Conservation (phyloP, 176 grass and related monocot species). For the Stipa capillata region DNA sequence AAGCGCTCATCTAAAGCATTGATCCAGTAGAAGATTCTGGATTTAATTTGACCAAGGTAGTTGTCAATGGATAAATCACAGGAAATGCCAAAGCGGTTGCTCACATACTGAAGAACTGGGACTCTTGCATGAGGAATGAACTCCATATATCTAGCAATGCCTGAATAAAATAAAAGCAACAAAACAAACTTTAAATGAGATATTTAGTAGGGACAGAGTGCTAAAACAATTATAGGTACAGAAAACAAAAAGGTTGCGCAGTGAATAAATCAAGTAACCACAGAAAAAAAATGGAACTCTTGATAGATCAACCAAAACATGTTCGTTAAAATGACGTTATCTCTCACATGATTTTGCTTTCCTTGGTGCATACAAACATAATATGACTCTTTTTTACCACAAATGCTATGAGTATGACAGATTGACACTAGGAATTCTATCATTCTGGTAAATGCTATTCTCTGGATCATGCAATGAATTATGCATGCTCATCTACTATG, state of each 20-base stretch:
- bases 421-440: not conserved
- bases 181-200: constrained; percentile 5
- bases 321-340: not conserved
- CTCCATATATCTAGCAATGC: constrained; percentile 40
- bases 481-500: not conserved
- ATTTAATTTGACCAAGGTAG: constrained; percentile 67
- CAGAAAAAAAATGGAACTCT: not conserved
- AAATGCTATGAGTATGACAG: not conserved
- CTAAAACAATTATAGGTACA: not conserved
- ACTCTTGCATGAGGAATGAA: constrained; percentile 88
- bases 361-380: not conserved
- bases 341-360: not conserved
- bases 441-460: constrained; percentile 15
- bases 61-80: constrained; percentile 90
- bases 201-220: not conserved
- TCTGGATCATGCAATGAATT: not conserved
- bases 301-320: not conserved
- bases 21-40: constrained; percentile 71
- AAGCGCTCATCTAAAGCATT: constrained; percentile 76
- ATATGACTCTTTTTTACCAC: not conserved
- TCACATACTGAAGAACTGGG: constrained; percentile 71
- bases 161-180: constrained; percentile 39
- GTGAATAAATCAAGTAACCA: constrained; percentile 8
- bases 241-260: not conserved
- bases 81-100: constrained; percentile 53